Conservation (phyloP, 2,329 filamentous ascomycete species). For the Ceratocystis destructans region DNA sequence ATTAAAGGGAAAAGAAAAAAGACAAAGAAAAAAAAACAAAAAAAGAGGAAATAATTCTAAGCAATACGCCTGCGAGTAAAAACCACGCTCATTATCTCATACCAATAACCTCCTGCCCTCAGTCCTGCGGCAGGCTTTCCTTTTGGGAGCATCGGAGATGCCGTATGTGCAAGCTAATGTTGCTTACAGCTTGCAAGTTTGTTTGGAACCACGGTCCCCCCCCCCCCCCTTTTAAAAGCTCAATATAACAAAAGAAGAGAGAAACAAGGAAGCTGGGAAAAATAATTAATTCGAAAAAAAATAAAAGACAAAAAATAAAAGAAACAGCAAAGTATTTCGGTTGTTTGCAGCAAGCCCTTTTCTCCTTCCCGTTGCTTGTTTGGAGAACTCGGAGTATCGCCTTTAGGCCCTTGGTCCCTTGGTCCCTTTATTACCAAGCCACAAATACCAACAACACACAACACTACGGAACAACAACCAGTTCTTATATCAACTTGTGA, state of each 20-base stretch:
- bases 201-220: too few species aligned
- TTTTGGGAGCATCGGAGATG: conserved; percentile 8
- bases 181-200: background rate
- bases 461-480: background rate
- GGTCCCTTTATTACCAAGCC: background rate
- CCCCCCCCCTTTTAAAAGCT: too few species aligned
- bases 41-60: too few species aligned
- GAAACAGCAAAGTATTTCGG: background rate
- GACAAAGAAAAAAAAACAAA: background rate
- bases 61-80: too few species aligned
- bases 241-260: background rate
- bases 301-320: background rate
- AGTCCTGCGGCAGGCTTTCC: background rate
- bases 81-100: too few species aligned
- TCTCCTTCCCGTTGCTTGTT: background rate
- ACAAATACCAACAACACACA: background rate
- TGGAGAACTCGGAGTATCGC: background rate
- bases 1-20: background rate
- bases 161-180: conserved; percentile 6
- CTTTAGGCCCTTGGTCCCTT: background rate
- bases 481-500: background rate
- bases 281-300: background rate
- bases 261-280: background rate
- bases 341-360: background rate
- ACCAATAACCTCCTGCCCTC: background rate